Conservation (phyloP, 768 basidiomycete species). For the Heimioporus sp. region DNA sequence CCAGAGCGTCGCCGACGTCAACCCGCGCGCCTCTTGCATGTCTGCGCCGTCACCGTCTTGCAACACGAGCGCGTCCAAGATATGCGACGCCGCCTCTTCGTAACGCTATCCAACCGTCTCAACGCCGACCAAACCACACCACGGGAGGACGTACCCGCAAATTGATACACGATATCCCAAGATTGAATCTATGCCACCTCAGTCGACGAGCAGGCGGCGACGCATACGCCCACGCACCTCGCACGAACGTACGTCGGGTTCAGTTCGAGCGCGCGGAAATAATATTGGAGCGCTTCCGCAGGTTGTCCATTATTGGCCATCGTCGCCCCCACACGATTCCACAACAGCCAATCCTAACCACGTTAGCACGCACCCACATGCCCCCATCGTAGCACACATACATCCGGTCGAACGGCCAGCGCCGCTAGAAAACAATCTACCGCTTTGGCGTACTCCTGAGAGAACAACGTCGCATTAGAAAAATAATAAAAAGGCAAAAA, state of each 20-base stretch:
- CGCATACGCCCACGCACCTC: conserved; percentile 42
- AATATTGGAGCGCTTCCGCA: conserved; percentile 82
- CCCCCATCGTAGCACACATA: conserved; percentile 32
- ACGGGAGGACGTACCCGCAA: conserved; percentile 55
- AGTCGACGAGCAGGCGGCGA: background rate
- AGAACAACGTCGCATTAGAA: background rate
- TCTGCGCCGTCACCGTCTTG: conserved; percentile 65
- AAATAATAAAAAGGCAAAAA: background rate
- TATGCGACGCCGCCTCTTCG: conserved; percentile 81
- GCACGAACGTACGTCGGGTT: conserved; percentile 92
- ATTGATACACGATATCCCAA: conserved; percentile 91
- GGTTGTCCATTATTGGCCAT: conserved; percentile 86
- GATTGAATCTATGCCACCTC: conserved; percentile 65
- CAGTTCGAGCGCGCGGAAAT: conserved; percentile 79
- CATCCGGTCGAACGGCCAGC: conserved; percentile 82
- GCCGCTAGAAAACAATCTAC: conserved; percentile 94
- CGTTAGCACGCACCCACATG: background rate
- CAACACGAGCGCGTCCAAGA: conserved; percentile 84
- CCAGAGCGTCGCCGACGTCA: conserved; percentile 82
- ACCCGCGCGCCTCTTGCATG: conserved; percentile 56
- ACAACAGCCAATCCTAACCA: conserved; percentile 82
- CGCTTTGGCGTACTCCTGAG: conserved; percentile 85
- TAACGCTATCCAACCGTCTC: conserved; percentile 52
- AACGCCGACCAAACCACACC: too few species aligned
- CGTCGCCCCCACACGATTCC: conserved; percentile 92